Evolutionary conservation across 2,329 filamentous ascomycete genomes (phyloP), one percentile per base, ranked within the genome.

Genomic region (Cadophora malorum): DNA sequence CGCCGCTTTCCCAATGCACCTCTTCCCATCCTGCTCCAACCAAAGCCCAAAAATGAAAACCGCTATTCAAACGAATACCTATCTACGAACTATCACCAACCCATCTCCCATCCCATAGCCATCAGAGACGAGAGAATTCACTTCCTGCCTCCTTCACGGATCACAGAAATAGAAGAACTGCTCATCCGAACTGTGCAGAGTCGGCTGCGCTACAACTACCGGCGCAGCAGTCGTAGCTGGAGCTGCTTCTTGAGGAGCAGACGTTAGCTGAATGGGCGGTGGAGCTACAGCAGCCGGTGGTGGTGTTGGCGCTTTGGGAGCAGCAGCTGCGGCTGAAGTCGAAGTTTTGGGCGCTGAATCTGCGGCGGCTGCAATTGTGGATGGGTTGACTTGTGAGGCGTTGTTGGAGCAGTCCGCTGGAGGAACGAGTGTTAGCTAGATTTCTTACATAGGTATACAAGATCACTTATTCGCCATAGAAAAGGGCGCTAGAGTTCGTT

Each of bases 111-210:
- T 21, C 23, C 21, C 21, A 45, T 28, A 28, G 3, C 28, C 28
- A 28, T 5, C 28, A 28, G 5, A 3, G 41, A 45, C 14, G 19
- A 16, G 41, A 45, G 41, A 45, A 19, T 12, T 9, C 33, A 8
- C 5, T 14, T 14, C 41, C 41, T 12, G 35, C 38, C 31, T n/a
- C 28, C 3, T 31, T 60, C 55, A 65, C 6, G 59, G 33, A 69
- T 73, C 71, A 65, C 71, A 73, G 38, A 73, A 67, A 58, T 65
- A 73, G 33, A 68, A 67, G 64, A 72, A 73, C 14, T 72, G 53
- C 14, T 67, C 71, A 67, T 73, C 67, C 14, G 47, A 52, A 56
- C 70, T 71, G 28, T 67, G 63, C 59, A 69, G 21, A 23, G 65
- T 67, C 10, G 61, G 47, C 23, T 49, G 55, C 55, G 55, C 53